Base-by-base conservation (phyloP, 2,329 filamentous ascomycete species). In the Fusarium sp. region DNA sequence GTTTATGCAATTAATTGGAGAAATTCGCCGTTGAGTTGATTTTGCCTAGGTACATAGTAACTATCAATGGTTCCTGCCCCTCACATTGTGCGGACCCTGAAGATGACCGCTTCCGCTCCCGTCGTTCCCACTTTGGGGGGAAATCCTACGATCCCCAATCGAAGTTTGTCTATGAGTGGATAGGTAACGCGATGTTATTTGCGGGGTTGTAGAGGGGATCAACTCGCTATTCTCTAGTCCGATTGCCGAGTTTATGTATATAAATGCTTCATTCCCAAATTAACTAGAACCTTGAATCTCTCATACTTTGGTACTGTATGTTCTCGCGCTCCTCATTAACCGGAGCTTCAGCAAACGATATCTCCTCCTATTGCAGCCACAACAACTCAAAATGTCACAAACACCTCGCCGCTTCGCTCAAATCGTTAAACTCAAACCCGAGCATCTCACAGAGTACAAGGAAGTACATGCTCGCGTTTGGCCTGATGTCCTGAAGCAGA, bases 401-500 rank as follows among this genome's bases (percentile, higher is more conserved):
- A 79, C 84, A 6, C 85, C 82, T 48, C 83, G 84, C 6, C 87
- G 91, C 64, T 86, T 94, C 72, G 91, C 86, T 41, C 92, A 94
- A 79, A 91, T 93, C 70, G 85, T 94, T 57, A 90, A 88, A 76
- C 85, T 95, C 59, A 92, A 90, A 79, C 88, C 88, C 14, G 88
- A 91, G 68, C 86, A 83, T 66, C 81, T 91, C 16, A 85, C 86
- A 24, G 86, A 89, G 70, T 95, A 94, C 82, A 94, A 93, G 78
- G 85, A 90, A 74, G 90, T 88, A 67, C 92, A 94, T 76, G 89
- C 88, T 9, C 85, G 85, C 7, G 91, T 94, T 1, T 95, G 92
- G 92, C 92, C 92, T 8, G 91, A 92, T 73, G 92, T 96, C 2
- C 81, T 93, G 34, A 85, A 88, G 77, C 91, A 94, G 81, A 94